Evolutionary conservation across 306 rosid species (phyloP).

Genomic region (Vigna trinervia): DNA sequence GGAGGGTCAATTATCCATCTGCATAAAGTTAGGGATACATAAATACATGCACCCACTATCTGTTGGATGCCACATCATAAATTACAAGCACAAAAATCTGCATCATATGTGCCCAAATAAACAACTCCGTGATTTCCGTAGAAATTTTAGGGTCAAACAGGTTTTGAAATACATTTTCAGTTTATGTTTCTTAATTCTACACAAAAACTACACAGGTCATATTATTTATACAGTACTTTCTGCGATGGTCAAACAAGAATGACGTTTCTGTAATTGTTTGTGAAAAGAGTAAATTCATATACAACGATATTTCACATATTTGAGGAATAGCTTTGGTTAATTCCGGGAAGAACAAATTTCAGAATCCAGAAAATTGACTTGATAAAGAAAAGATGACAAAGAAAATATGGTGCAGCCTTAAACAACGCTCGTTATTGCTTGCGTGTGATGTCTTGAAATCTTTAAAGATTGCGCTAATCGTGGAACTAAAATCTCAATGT

Average conservation of each 20-base stretch:
- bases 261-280: not conserved
- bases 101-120: not conserved
- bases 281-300: not conserved
- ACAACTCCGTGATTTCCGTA: not conserved
- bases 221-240: not conserved
- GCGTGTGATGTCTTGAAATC: slow-evolving; percentile 5
- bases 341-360: slow-evolving; percentile 12
- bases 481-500: not conserved
- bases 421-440: not conserved
- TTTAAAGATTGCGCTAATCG: not conserved
- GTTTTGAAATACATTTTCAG: not conserved
- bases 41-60: slow-evolving; percentile 19
- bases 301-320: not conserved
- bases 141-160: not conserved
- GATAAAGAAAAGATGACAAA: slow-evolving; percentile 16
- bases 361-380: slow-evolving; percentile 16
- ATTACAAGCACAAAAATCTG: slow-evolving; percentile 21
- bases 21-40: slow-evolving; percentile 39
- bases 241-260: not conserved
- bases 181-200: not conserved
- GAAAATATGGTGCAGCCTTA: not conserved
- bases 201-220: not conserved
- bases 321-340: not conserved
- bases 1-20: slow-evolving; percentile 98
- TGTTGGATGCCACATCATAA: not conserved